Conservation (phyloP, 2,329 filamentous ascomycete species). For the Hymenoscyphus repandus region DNA sequence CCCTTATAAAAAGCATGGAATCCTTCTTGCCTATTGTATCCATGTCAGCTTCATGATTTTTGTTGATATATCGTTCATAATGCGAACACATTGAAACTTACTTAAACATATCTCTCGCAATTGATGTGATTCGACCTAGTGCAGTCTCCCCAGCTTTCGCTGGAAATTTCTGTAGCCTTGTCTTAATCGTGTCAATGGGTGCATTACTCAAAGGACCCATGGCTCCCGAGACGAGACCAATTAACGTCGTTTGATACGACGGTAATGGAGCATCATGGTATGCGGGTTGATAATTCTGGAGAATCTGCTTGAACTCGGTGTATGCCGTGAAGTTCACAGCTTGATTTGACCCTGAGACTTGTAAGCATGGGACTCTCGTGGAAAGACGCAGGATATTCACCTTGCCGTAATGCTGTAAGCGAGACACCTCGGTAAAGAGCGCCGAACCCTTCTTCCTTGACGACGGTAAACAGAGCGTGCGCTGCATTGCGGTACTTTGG, state of each 20-base stretch:
- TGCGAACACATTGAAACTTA: constrained; percentile 33
- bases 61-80: too few relatives aligned
- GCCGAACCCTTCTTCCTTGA: constrained; percentile 83
- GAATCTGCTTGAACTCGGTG: constrained; percentile 78
- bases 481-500: constrained; percentile 97
- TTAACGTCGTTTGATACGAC: constrained; percentile 82
- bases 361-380: not conserved
- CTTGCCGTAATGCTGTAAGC: constrained; percentile 88
- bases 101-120: constrained; percentile 82
- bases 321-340: constrained; percentile 99
- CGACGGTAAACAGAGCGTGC: constrained; percentile 75
- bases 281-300: constrained; percentile 69
- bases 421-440: constrained; percentile 91
- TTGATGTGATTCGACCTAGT: constrained; percentile 68
- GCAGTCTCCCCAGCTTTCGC: constrained; percentile 78
- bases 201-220: constrained; percentile 96
- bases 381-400: constrained; percentile 32
- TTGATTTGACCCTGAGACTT: constrained; percentile 60
- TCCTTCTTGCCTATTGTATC: constrained; percentile 69
- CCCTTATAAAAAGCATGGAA: constrained; percentile 97
- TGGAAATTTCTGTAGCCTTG: constrained; percentile 83
- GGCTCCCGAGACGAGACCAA: constrained; percentile 81
- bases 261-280: constrained; percentile 64
- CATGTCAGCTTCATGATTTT: constrained; percentile 4
- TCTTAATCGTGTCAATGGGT: constrained; percentile 99